phyloP scores from a whole-genome alignment of 1,284 basidiomycete species.

The Malassezia pachydermatis region DNA sequence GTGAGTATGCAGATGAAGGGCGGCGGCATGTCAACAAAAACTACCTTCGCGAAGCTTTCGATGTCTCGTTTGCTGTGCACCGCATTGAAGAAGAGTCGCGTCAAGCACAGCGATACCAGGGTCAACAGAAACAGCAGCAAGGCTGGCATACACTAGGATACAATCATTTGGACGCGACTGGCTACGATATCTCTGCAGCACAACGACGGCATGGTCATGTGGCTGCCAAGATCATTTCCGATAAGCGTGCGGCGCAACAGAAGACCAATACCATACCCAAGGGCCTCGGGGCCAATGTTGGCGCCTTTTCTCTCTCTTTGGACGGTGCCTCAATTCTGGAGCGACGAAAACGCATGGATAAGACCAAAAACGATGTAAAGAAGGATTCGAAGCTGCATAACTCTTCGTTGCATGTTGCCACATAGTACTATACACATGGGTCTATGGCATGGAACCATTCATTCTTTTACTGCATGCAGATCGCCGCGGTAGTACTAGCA shows the following conservation, averaged over 20 bases:
- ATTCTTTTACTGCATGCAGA: background rate
- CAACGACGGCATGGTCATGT: conserved; percentile 43
- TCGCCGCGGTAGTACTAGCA: conserved; percentile 50
- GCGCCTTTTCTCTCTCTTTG: conserved; percentile 37
- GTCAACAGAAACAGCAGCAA: background rate
- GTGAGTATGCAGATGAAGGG: conserved; percentile 50
- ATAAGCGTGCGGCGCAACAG: conserved; percentile 25
- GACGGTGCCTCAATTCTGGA: conserved; percentile 41
- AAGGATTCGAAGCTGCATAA: background rate
- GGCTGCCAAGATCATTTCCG: conserved; percentile 41
- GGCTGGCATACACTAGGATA: too few species aligned
- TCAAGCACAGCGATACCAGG: conserved; percentile 33
- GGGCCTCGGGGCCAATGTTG: conserved; percentile 44
- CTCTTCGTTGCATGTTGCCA: background rate
- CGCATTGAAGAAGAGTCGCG: conserved; percentile 96
- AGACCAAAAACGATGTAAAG: background rate
- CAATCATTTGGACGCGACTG: background rate
- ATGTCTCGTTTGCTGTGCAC: conserved; percentile 97
- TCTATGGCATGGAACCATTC: too few species aligned
- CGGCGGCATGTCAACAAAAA: conserved; percentile 18
- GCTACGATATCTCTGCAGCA: conserved; percentile 36
- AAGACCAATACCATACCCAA: conserved; percentile 31
- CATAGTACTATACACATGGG: background rate
- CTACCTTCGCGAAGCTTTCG: conserved; percentile 88
- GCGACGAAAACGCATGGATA: conserved; percentile 23